These are phyloP conservation scores for Candida khao-thaluensis DNA, from an alignment of 805 yeast genomes.

Conservation along the genomic window DNA sequence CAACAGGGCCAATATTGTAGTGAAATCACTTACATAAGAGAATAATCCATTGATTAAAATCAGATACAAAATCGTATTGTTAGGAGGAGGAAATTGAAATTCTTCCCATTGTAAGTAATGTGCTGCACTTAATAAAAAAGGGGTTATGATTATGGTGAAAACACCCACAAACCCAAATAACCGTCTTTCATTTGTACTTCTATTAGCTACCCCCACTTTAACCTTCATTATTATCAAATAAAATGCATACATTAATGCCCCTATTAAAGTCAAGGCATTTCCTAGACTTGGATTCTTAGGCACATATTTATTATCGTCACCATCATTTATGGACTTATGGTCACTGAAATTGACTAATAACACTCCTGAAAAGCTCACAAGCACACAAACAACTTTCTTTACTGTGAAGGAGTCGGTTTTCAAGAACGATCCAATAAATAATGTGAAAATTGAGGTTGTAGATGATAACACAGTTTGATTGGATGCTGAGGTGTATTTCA, in stretches of 20 bases:
- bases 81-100: constrained; percentile 43
- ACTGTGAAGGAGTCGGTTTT: constrained; percentile 43
- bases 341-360: constrained; percentile 42
- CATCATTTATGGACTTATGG: constrained; percentile 17
- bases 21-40: constrained; percentile 49
- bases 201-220: constrained; percentile 43
- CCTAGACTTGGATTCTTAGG: constrained; percentile 46
- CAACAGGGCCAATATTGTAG: constrained; percentile 50
- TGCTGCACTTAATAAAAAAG: constrained; percentile 39
- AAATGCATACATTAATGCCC: constrained; percentile 47
- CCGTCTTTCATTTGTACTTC: constrained; percentile 45
- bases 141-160: constrained; percentile 36
- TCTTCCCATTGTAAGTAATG: constrained; percentile 39
- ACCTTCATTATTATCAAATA: constrained; percentile 45
- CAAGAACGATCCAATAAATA: constrained; percentile 41
- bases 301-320: constrained; percentile 23
- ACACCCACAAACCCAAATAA: constrained; percentile 50
- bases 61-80: constrained; percentile 28
- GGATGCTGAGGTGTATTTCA: constrained; percentile 52
- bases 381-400: constrained; percentile 43
- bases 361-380: constrained; percentile 48
- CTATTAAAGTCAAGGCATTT: constrained; percentile 43
- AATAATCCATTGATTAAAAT: constrained; percentile 44
- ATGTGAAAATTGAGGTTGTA: constrained; percentile 50
- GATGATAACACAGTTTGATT: constrained; percentile 52